Evolutionary conservation across 495 filamentous ascomycete genomes (phyloP), one percentile per base, ranked within the genome.

Genomic region (Aspergillus carlsbadensis): DNA sequence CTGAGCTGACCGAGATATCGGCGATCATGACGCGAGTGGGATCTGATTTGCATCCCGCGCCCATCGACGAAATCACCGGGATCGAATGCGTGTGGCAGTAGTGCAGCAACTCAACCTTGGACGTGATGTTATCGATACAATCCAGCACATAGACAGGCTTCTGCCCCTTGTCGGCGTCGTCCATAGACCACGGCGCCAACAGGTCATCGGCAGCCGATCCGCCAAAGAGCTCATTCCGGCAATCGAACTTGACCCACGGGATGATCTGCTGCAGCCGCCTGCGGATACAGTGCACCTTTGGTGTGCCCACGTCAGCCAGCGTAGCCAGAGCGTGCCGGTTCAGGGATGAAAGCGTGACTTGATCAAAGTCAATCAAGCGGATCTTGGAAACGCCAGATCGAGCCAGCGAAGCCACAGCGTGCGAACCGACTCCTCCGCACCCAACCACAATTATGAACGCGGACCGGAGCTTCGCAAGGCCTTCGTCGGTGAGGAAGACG

Each of bases 71-170:
- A 54, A 99, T 89, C 5, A 98, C 89, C 0, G 81, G 87, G 17
- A 98, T 74, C 0, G 77, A 77, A 57, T 89, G 80, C 52, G 85
- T 76, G 57, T 90, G 77, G 70, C 94, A 99, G 69, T 96, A 96
- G 69, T 89, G 84, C 50, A 99, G 77, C 51, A 99, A 69, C 50
- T 89, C 88, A 14, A 98, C 94, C 73, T 99, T 99, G 48, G 91
- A 96, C 20, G 93, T 87, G 56, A 98, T 97, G 68, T 99, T 98
- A 65, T 99, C 94, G 58, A 99, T 99, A 13, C 94, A 96, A 72
- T 99, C 94, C 21, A 99, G 83, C 5, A 99, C 86, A 58, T 86
- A 99, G 63, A 92, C 88, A 2, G 91, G 91, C 62, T 77, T 79
- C 53, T 82, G 83, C 13, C 80, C 82, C 7, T 77, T 79, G n/a